Conservation (phyloP, 2,329 filamentous ascomycete species). For the Fusarium chuoi region DNA sequence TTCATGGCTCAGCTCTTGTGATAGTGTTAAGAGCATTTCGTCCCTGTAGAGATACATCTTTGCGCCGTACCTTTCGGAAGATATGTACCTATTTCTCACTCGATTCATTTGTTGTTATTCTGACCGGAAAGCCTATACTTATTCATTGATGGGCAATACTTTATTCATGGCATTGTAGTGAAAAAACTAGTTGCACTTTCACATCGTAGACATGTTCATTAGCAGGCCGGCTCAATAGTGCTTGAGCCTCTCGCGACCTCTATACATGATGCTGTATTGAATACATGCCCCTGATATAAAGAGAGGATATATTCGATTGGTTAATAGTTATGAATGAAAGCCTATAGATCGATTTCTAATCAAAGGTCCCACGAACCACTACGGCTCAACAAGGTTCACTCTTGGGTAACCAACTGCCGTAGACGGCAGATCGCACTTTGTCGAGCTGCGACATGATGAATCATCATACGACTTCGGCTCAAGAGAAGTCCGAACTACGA, state of each 20-base stretch:
- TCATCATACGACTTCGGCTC: background rate
- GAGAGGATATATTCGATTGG: accelerated
- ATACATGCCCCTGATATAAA: background rate
- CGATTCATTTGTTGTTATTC: accelerated
- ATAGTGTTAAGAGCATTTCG: background rate
- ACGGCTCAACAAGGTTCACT: background rate
- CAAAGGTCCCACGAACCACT: background rate
- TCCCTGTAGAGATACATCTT: background rate
- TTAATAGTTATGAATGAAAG: accelerated
- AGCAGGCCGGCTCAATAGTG: too few species aligned
- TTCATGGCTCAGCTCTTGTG: background rate
- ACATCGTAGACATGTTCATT: background rate
- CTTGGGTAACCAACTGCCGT: background rate
- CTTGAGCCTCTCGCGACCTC: accelerated
- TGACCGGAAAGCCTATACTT: accelerated
- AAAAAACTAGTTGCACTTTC: too few species aligned
- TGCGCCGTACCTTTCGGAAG: background rate
- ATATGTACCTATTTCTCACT: background rate
- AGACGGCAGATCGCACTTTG: background rate
- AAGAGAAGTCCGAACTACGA: conserved; percentile 1
- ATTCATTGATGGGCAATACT: accelerated
- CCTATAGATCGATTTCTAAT: background rate
- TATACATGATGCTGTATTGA: background rate
- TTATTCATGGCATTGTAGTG: background rate
- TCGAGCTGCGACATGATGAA: background rate